These are phyloP conservation scores for Annulohypoxylon bovei DNA, from an alignment of 495 filamentous ascomycete species.

Conservation along the genomic window DNA sequence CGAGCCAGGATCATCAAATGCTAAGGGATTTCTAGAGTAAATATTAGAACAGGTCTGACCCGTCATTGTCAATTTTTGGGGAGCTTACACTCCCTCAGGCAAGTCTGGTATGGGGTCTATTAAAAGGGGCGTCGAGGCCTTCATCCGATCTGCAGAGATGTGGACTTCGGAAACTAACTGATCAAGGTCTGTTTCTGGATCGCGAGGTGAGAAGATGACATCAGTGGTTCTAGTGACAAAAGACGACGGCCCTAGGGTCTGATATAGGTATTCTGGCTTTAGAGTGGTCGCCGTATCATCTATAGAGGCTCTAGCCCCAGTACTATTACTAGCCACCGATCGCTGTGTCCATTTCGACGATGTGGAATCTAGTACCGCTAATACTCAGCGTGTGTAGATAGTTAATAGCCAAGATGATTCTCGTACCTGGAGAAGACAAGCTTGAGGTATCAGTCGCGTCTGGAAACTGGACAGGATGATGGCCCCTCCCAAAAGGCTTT, in stretches of 20 bases:
- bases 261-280: slow-evolving; percentile 39
- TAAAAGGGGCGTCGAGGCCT: slow-evolving; percentile 28
- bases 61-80: not conserved
- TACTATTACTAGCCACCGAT: slow-evolving; percentile 47
- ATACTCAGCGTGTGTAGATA: slow-evolving; percentile 15
- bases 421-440: slow-evolving; percentile 42
- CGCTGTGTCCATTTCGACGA: slow-evolving; percentile 54
- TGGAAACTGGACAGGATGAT: slow-evolving; percentile 36
- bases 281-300: slow-evolving; percentile 15
- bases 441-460: slow-evolving; percentile 33
- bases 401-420: not conserved
- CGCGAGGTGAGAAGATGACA: slow-evolving; percentile 45
- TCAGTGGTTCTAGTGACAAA: slow-evolving; percentile 52
- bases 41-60: slow-evolving; percentile 6
- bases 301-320: slow-evolving; percentile 35
- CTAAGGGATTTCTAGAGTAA: slow-evolving; percentile 20
- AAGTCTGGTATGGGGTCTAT: slow-evolving; percentile 18
- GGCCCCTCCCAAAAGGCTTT: slow-evolving; percentile 24
- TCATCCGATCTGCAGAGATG: slow-evolving; percentile 47
- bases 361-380: slow-evolving; percentile 49
- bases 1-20: slow-evolving; percentile 41
- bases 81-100: slow-evolving; percentile 39
- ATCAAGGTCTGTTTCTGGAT: slow-evolving; percentile 44
- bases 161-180: slow-evolving; percentile 47
- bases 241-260: slow-evolving; percentile 50